Percentiles rank a stretch among this genome's conserved stretches.
Evolutionary conservation across 2,329 filamentous ascomycete species (phyloP).

Genomic region (Arthrobotrys megalospora): DNA sequence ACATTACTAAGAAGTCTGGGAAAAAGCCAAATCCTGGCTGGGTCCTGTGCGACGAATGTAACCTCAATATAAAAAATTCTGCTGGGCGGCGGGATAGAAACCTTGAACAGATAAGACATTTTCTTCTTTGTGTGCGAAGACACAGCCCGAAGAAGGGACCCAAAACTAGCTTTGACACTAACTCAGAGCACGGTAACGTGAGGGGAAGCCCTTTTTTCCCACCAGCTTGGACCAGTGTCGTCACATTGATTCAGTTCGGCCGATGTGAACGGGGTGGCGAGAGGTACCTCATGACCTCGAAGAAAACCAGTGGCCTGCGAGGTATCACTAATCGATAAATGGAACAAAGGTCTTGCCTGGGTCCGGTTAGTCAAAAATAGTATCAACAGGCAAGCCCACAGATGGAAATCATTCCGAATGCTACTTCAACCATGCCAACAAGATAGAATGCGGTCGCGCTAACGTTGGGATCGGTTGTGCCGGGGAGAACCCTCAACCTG

Average conservation of each 20-base stretch:
- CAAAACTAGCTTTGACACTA: background rate
- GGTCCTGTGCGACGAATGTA: slow-evolving; percentile 44
- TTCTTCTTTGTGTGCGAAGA: background rate
- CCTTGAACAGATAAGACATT: slow-evolving; percentile 25
- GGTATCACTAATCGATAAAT: slow-evolving; percentile 58
- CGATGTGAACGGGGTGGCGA: slow-evolving; percentile 26
- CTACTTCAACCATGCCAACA: slow-evolving; percentile 47
- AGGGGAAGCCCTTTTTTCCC: slow-evolving; percentile 4
- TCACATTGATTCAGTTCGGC: slow-evolving; percentile 42
- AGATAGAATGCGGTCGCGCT: slow-evolving; percentile 38
- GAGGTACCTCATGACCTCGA: slow-evolving; percentile 47
- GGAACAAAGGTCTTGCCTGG: background rate
- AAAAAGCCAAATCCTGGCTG: slow-evolving; percentile 15
- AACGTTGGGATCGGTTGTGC: slow-evolving; percentile 42
- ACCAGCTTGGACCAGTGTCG: slow-evolving; percentile 34
- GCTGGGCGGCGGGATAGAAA: background rate
- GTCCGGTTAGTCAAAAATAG: slow-evolving; percentile 48
- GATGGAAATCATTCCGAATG: slow-evolving; percentile 54
- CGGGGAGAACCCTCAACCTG: background rate
- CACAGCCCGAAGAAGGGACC: slow-evolving; percentile 24
- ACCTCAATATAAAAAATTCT: slow-evolving; percentile 51
- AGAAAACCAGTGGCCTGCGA: slow-evolving; percentile 32
- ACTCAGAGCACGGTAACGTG: slow-evolving; percentile 26
- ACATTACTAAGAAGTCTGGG: slow-evolving; percentile 31
- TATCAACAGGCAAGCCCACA: slow-evolving; percentile 36